Evolutionary conservation across 2,329 filamentous ascomycete genomes (phyloP), one percentile per base, ranked within the genome.

Genomic region (Emmonsia crescens): DNA sequence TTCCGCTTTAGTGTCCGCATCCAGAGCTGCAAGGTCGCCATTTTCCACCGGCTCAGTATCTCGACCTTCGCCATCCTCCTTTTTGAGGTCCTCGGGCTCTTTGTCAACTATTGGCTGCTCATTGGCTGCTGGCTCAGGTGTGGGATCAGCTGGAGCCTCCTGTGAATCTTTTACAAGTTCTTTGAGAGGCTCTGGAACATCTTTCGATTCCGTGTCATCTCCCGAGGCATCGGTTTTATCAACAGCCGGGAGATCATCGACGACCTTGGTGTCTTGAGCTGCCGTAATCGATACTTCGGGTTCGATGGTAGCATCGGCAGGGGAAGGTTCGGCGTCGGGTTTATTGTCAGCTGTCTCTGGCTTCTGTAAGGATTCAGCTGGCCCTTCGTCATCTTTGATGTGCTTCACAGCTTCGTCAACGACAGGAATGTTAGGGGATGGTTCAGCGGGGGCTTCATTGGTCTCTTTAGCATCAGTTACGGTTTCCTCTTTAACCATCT

Each of bases 391-490:
- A 36, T 54, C 51, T 54, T 61, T 60, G 12, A 24, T 33, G 6
- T 16, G 42, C n/a, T 57, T 38, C 6, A 42, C 49, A 24, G 44
- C 5, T 9, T 38, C 38, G 2, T 62, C 65, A n/a, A 57, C 51
- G 48, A 33, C 46, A 38, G 38, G 14, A 40, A 16, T 29, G 31
- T 29, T 29, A 16, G 21, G 10, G 6, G 31, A 55, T 38, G 58
- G 42, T 60, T 68, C 61, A 51, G 66, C 62, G 55, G 38, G 51
- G 62, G 46, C 60, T 19, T 59, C 51, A 10, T 54, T 38, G 24
- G 33, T 42, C 14, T 54, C 56, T 16, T 55, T 48, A 24, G 46
- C 42, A 31, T 67, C 64, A 31, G 33, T 27, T 33, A 59, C 51
- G 2, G 51, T 56, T 48, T 65, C 57, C 38, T 59, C 63, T 10